Conservation (phyloP, 2,329 filamentous ascomycete species). For the Cladophialophora psammophila region DNA sequence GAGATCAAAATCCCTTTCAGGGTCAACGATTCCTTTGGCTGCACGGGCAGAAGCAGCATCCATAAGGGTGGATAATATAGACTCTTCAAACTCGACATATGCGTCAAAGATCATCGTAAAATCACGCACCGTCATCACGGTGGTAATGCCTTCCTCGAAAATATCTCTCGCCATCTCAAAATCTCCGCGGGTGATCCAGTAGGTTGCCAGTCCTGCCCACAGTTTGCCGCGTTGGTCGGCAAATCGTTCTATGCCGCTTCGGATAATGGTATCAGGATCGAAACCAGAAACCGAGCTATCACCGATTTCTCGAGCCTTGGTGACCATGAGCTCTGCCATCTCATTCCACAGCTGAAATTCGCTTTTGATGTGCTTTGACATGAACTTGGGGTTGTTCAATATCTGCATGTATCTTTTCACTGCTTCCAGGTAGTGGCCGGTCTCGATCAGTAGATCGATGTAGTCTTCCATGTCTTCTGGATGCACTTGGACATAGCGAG, state of each 20-base stretch:
- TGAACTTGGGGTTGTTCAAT: constrained; percentile 87
- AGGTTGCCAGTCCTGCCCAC: constrained; percentile 93
- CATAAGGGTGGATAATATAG: constrained; percentile 89
- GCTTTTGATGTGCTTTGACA: constrained; percentile 91
- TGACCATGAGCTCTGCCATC: constrained; percentile 93
- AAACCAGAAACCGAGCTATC: constrained; percentile 82
- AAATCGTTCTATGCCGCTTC: constrained; percentile 89
- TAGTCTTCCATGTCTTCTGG: constrained; percentile 96
- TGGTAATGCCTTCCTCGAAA: constrained; percentile 95
- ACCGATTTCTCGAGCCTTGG: constrained; percentile 85
- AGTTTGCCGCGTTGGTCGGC: constrained; percentile 92
- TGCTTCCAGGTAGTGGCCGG: constrained; percentile 86
- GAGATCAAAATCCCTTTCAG: constrained; percentile 89
- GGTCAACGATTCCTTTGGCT: constrained; percentile 78
- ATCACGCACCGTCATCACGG: constrained; percentile 97
- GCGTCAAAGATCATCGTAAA: constrained; percentile 97
- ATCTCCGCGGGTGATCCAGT: constrained; percentile 91
- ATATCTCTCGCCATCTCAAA: constrained; percentile 93
- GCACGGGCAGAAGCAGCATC: constrained; percentile 81
- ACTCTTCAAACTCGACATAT: constrained; percentile 96
- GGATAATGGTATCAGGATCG: constrained; percentile 88
- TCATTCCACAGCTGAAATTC: constrained; percentile 98
- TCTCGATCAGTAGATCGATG: constrained; percentile 84
- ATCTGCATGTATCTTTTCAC: constrained; percentile 90
- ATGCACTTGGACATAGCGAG: constrained; percentile 95